Conservation (phyloP, 2,329 filamentous ascomycete genomes). For the Colletotrichum noveboracense region DNA sequence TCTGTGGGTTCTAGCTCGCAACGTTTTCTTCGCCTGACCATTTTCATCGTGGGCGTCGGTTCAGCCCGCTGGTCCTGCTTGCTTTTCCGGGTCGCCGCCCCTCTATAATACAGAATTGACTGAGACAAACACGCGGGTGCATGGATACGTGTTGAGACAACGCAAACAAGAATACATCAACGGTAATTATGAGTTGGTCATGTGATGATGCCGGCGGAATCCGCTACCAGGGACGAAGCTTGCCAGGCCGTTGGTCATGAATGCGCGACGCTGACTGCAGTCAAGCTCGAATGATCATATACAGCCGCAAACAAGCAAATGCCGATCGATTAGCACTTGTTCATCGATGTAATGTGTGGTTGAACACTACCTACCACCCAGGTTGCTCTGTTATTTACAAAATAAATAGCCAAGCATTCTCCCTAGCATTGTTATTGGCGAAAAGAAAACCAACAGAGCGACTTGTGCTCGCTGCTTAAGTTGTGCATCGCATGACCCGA, state of each 20-base stretch:
- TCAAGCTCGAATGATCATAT: background rate
- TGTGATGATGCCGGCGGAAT: background rate
- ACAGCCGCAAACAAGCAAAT: background rate
- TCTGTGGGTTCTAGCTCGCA: background rate
- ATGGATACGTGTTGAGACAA: background rate
- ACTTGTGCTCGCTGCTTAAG: background rate
- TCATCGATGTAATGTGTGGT: background rate
- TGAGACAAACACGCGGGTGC: background rate
- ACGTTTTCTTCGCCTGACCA: background rate
- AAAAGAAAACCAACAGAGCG: background rate
- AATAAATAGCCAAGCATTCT: background rate
- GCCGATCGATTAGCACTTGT: background rate
- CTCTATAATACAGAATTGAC: background rate
- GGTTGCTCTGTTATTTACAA: background rate
- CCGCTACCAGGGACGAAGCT: background rate
- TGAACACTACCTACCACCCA: background rate
- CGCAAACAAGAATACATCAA: background rate
- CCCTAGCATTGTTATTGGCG: background rate
- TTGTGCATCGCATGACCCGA: background rate
- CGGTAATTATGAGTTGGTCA: background rate
- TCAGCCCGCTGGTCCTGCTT: background rate
- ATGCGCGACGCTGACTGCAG: background rate
- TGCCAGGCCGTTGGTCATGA: background rate
- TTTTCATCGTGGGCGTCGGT: background rate
- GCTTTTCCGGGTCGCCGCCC: background rate